A percentile compares a stretch with the other conserved stretches of the same genome.
Evolutionary conservation across 2,329 filamentous ascomycete genomes (phyloP).

Genomic region (Neonectria hederae): DNA sequence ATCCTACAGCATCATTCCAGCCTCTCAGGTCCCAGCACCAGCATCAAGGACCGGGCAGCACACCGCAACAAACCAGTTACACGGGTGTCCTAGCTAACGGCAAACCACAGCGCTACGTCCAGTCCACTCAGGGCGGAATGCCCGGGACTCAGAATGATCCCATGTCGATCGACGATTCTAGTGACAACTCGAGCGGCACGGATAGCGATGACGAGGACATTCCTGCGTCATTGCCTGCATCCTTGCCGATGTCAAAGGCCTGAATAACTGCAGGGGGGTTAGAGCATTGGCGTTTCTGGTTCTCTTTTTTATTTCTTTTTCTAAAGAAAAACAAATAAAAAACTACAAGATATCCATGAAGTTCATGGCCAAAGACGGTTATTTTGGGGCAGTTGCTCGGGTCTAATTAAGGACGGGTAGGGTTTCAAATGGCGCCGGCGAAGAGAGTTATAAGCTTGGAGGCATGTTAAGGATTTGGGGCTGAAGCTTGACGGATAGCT

Average conservation of each 20-base stretch:
- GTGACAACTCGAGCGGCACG: slow-evolving; percentile 24
- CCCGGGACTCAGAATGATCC: slow-evolving; percentile 37
- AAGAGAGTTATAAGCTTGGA: neutral
- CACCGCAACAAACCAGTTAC: neutral
- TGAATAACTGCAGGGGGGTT: neutral
- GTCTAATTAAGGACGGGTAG: neutral
- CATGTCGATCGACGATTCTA: slow-evolving; percentile 41
- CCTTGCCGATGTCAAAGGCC: neutral
- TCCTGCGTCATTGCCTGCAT: slow-evolving; percentile 36
- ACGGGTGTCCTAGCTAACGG: neutral
- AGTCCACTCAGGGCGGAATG: neutral
- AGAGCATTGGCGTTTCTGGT: slow-evolving; percentile 25
- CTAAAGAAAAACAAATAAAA: too few species aligned
- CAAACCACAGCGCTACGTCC: neutral
- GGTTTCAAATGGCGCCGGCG: neutral
- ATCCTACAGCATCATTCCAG: slow-evolving; percentile 46
- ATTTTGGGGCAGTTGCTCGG: neutral
- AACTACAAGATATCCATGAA: neutral
- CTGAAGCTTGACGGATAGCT: neutral
- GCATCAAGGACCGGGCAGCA: slow-evolving; percentile 6
- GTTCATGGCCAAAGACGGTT: neutral
- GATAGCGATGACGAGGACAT: slow-evolving; percentile 43
- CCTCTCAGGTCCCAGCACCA: slow-evolving; percentile 34
- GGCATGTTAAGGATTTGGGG: neutral
- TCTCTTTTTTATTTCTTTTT: too few species aligned